A percentile compares a stretch with the other conserved stretches of the same genome.
Evolutionary conservation across 768 basidiomycete species (phyloP).

Genomic region (Tulasnella sp.): DNA sequence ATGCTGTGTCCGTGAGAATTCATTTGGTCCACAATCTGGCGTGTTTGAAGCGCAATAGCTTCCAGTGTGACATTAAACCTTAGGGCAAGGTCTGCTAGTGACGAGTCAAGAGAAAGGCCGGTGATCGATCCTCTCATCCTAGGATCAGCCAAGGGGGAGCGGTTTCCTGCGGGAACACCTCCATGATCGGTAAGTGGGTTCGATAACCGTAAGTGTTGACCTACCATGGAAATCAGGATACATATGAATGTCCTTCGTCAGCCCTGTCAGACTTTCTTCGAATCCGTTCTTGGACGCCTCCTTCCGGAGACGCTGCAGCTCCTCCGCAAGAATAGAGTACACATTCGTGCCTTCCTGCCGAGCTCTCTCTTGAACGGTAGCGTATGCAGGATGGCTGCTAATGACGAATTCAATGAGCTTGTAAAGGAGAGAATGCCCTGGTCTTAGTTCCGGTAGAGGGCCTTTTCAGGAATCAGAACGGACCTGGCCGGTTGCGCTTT

Average conservation of each 20-base stretch:
- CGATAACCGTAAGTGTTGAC: constrained; percentile 1
- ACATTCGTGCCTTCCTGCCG: constrained; percentile 38
- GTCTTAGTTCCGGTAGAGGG: neutral
- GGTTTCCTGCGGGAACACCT: constrained; percentile 51
- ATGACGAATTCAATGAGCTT: constrained; percentile 92
- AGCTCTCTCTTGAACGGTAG: constrained; percentile 55
- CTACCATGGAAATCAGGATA: constrained; percentile 93
- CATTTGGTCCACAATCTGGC: constrained; percentile 87
- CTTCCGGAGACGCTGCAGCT: constrained; percentile 56
- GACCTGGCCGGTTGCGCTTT: constrained; percentile 95
- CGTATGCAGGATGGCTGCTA: constrained; percentile 81
- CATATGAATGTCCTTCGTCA: constrained; percentile 84
- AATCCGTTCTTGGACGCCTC: constrained; percentile 39
- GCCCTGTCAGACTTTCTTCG: constrained; percentile 59
- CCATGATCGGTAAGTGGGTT: neutral
- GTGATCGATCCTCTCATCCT: constrained; percentile 87
- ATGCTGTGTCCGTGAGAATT: constrained; percentile 81
- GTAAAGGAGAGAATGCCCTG: neutral
- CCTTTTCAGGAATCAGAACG: constrained; percentile 13
- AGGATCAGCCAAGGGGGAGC: constrained; percentile 94
- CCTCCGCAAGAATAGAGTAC: constrained; percentile 49
- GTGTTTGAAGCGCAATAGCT: constrained; percentile 87
- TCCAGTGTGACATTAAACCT: constrained; percentile 89
- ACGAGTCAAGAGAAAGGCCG: constrained; percentile 73
- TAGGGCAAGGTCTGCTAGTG: constrained; percentile 71